Conservation (phyloP, 768 basidiomycete species). For the Agrocybe chaxingu region DNA sequence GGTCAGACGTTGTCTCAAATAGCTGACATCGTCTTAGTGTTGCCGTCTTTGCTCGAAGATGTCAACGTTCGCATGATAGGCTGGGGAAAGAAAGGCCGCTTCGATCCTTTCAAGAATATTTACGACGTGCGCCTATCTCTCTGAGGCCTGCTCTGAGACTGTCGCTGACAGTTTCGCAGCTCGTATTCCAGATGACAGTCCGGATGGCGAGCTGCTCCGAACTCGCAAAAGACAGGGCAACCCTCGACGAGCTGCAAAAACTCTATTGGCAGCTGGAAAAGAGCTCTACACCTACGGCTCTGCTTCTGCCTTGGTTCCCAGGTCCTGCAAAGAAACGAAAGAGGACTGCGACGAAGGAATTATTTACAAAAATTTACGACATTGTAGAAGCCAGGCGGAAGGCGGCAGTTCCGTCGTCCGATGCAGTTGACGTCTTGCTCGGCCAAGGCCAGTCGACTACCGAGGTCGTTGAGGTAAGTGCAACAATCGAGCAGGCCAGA, state of each 20-base stretch:
- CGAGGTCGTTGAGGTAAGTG: slow-evolving; percentile 23
- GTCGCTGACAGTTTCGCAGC: slow-evolving; percentile 11
- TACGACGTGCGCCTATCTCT: slow-evolving; percentile 22
- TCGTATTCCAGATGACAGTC: slow-evolving; percentile 34
- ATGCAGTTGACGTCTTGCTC: slow-evolving; percentile 35
- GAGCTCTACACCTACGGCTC: slow-evolving; percentile 26
- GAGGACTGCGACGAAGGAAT: slow-evolving; percentile 24
- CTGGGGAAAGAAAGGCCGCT: slow-evolving; percentile 25
- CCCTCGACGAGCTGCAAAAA: slow-evolving; percentile 19
- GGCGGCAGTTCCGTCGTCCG: slow-evolving; percentile 19
- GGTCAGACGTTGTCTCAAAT: not conserved
- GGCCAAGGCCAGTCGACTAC: slow-evolving; percentile 23
- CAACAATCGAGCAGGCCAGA: not conserved
- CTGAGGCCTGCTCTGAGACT: not conserved
- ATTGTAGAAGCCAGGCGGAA: slow-evolving; percentile 27
- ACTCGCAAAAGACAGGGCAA: slow-evolving; percentile 23
- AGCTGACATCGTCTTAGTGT: slow-evolving; percentile 3
- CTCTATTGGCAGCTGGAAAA: slow-evolving; percentile 30
- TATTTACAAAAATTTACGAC: slow-evolving; percentile 22
- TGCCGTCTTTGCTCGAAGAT: slow-evolving; percentile 22
- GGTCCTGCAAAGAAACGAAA: slow-evolving; percentile 25
- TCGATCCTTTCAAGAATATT: slow-evolving; percentile 30
- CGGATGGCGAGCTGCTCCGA: slow-evolving; percentile 32
- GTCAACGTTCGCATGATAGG: slow-evolving; percentile 16
- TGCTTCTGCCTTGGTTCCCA: slow-evolving; percentile 34